Conservation (phyloP, 805 yeast genomes). For the Starmera quercuum region DNA sequence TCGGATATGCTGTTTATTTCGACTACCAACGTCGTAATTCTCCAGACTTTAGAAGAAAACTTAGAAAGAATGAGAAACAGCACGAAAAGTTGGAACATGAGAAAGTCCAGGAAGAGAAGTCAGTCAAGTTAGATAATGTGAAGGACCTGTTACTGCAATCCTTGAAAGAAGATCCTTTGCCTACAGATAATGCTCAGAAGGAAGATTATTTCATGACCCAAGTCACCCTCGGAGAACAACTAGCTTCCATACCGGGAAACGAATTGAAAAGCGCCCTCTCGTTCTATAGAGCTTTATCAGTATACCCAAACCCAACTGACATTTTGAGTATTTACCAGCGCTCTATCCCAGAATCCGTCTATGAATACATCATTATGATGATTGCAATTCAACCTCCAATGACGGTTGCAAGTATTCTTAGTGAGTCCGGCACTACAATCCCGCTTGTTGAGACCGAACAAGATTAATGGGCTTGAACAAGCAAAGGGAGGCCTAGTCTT, state of each 20-base stretch:
- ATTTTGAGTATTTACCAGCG: slow-evolving; percentile 85
- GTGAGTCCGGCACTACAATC: slow-evolving; percentile 5
- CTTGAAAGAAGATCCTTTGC: slow-evolving; percentile 66
- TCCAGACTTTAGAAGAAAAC: slow-evolving; percentile 69
- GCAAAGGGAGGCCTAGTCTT: too few species aligned
- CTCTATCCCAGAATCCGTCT: slow-evolving; percentile 73
- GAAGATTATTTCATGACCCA: slow-evolving; percentile 77
- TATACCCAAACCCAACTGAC: slow-evolving; percentile 93
- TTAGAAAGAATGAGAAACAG: slow-evolving; percentile 56
- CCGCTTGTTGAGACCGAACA: slow-evolving; percentile 16
- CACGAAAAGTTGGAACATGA: slow-evolving; percentile 52
- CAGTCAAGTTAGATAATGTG: slow-evolving; percentile 51
- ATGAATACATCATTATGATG: slow-evolving; percentile 81
- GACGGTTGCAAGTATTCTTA: slow-evolving; percentile 59
- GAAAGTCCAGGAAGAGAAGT: slow-evolving; percentile 48
- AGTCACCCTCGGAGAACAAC: slow-evolving; percentile 80
- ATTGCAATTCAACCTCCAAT: slow-evolving; percentile 87
- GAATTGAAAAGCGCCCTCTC: slow-evolving; percentile 81
- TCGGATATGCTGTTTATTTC: slow-evolving; percentile 81
- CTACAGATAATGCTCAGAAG: slow-evolving; percentile 58
- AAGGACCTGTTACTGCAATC: slow-evolving; percentile 57
- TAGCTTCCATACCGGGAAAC: slow-evolving; percentile 55
- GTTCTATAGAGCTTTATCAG: slow-evolving; percentile 88
- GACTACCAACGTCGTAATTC: slow-evolving; percentile 87
- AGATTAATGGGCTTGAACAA: too few species aligned